These are phyloP conservation scores for Limtongia smithiae DNA, from an alignment of 805 yeast species.

Conservation along the genomic window DNA sequence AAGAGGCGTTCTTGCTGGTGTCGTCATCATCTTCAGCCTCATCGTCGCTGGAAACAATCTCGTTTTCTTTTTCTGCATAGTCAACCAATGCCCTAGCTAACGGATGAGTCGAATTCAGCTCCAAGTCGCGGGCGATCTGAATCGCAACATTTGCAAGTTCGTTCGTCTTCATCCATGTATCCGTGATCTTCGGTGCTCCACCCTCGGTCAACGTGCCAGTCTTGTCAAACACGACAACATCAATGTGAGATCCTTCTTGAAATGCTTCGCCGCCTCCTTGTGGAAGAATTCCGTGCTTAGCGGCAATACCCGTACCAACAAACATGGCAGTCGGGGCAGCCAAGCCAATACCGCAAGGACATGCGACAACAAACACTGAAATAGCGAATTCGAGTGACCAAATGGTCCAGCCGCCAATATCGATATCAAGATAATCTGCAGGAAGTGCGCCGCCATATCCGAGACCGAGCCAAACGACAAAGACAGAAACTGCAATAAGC, in stretches of 20 bases:
- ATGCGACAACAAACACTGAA: constrained; percentile 76
- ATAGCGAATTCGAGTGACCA: constrained; percentile 78
- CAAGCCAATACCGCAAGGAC: constrained; percentile 81
- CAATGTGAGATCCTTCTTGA: constrained; percentile 65
- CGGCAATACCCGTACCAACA: constrained; percentile 77
- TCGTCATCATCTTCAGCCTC: neutral
- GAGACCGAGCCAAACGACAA: constrained; percentile 64
- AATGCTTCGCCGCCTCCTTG: constrained; percentile 81
- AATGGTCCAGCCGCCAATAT: constrained; percentile 68
- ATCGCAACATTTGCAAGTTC: constrained; percentile 36
- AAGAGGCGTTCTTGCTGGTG: neutral
- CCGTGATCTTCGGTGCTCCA: constrained; percentile 57
- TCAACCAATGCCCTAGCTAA: constrained; percentile 55
- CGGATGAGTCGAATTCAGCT: constrained; percentile 65
- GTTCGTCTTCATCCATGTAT: constrained; percentile 38
- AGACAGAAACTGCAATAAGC: constrained; percentile 55
- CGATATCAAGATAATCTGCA: constrained; percentile 52
- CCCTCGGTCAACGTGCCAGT: constrained; percentile 72
- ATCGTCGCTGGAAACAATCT: neutral
- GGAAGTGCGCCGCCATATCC: constrained; percentile 58
- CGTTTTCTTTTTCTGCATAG: constrained; percentile 37
- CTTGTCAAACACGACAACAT: constrained; percentile 69
- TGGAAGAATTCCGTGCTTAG: constrained; percentile 69
- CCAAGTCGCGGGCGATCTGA: constrained; percentile 57
- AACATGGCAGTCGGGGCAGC: constrained; percentile 83